These are phyloP conservation scores for Aspergillus sp. DNA, from an alignment of 2,329 filamentous ascomycete species.

Conservation along the genomic window DNA sequence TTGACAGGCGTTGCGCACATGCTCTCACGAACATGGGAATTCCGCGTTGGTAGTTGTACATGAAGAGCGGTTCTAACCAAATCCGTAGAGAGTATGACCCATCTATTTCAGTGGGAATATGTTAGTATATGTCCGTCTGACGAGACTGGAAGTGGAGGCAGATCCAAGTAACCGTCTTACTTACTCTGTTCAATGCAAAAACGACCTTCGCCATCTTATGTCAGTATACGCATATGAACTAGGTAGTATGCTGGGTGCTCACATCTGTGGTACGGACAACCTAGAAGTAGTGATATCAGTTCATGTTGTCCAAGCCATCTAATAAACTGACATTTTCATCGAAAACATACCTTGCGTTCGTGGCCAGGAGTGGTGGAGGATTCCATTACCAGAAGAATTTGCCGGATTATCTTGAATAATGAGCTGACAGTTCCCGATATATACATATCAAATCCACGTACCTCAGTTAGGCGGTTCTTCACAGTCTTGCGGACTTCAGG, in stretches of 20 bases:
- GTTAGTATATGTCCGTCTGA: not conserved
- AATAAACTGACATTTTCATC: not conserved
- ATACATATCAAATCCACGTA: conserved; percentile 14
- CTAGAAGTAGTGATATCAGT: conserved; percentile 1
- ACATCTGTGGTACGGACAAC: conserved; percentile 20
- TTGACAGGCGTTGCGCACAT: too few species aligned
- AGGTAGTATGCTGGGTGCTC: conserved; percentile 1
- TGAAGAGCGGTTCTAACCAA: not conserved
- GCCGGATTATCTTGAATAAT: conserved; percentile 24
- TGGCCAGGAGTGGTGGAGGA: conserved; percentile 5
- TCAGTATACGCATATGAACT: too few species aligned
- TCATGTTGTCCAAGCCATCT: too few species aligned
- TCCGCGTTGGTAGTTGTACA: too few species aligned
- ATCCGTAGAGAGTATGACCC: conserved; percentile 20
- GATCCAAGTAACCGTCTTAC: not conserved
- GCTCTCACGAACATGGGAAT: too few species aligned
- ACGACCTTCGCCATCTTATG: conserved; percentile 13
- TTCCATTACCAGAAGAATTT: conserved; percentile 28
- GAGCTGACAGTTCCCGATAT: not conserved
- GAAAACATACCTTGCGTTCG: conserved; percentile 18
- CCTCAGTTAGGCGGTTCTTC: conserved; percentile 22
- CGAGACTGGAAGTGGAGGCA: not conserved
- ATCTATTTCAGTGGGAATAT: conserved; percentile 9
- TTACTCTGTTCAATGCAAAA: conserved; percentile 18
- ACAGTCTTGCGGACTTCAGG: conserved; percentile 27